These are phyloP conservation scores for Claviceps fusiformis DNA, from an alignment of 2,329 filamentous ascomycete species.

Conservation along the genomic window DNA sequence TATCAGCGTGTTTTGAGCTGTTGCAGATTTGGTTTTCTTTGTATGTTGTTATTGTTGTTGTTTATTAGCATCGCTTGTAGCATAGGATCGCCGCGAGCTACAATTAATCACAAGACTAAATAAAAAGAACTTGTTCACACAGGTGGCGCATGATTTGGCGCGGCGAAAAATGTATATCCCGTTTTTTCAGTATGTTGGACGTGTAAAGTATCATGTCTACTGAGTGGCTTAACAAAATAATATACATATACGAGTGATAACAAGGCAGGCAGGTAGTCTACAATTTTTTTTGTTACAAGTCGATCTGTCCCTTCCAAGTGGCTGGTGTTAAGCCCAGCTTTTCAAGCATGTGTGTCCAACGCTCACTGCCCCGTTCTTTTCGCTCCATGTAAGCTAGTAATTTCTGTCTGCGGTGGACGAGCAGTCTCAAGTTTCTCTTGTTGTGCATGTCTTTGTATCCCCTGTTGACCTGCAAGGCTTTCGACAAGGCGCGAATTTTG, in stretches of 20 bases:
- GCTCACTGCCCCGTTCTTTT: slow-evolving; percentile 80
- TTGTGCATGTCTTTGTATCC: slow-evolving; percentile 85
- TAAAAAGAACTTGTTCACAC: slow-evolving; percentile 11
- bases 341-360: slow-evolving; percentile 78
- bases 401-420: slow-evolving; percentile 85
- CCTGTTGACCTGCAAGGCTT: slow-evolving; percentile 51
- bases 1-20: slow-evolving; percentile 79
- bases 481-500: slow-evolving; percentile 74
- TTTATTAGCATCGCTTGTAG: slow-evolving; percentile 25
- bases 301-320: slow-evolving; percentile 82
- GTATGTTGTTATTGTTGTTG: slow-evolving; percentile 4
- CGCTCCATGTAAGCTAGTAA: slow-evolving; percentile 72
- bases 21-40: neutral
- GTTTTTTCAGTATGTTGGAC: slow-evolving; percentile 2
- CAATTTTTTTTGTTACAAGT: slow-evolving; percentile 21
- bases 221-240: slow-evolving; percentile 20
- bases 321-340: slow-evolving; percentile 76
- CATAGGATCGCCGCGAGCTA: slow-evolving; percentile 21
- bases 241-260: slow-evolving; percentile 33
- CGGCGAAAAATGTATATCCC: slow-evolving; percentile 7
- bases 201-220: neutral
- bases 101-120: slow-evolving; percentile 21
- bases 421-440: slow-evolving; percentile 72
- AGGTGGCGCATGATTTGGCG: slow-evolving; percentile 19
- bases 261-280: slow-evolving; percentile 18